Conservation (phyloP, 2,329 filamentous ascomycete species). For the Metarhizium brunneum region DNA sequence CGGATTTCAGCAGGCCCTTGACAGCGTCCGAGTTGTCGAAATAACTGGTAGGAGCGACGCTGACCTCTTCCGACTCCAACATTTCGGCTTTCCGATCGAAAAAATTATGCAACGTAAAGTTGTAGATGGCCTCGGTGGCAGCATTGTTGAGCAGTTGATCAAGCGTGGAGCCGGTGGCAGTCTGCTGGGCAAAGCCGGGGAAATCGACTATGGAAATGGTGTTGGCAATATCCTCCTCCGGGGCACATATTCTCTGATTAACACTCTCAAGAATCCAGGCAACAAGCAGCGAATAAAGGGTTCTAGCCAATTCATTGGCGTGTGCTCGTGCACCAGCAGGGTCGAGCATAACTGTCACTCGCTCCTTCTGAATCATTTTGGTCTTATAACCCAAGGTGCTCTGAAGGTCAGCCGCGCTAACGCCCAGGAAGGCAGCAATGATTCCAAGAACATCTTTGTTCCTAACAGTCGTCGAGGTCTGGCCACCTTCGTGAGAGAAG, state of each 20-base stretch:
- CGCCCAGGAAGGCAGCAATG: constrained; percentile 88
- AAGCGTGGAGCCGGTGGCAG: constrained; percentile 72
- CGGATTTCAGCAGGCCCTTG: constrained; percentile 80
- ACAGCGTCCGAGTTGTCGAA: constrained; percentile 97
- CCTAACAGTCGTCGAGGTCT: constrained; percentile 76
- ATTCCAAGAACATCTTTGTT: constrained; percentile 86
- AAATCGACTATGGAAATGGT: constrained; percentile 95
- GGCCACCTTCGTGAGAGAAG: constrained; percentile 89
- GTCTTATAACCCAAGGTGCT: constrained; percentile 89
- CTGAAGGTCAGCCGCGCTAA: constrained; percentile 73
- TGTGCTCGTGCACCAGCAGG: constrained; percentile 82
- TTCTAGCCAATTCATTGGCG: constrained; percentile 87
- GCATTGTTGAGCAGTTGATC: constrained; percentile 95
- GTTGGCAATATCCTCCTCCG: constrained; percentile 82
- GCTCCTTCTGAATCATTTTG: constrained; percentile 90
- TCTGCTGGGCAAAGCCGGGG: constrained; percentile 81
- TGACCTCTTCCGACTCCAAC: constrained; percentile 88
- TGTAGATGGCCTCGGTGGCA: constrained; percentile 84
- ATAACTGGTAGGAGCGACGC: constrained; percentile 84
- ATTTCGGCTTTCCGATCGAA: constrained; percentile 91
- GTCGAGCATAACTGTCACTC: constrained; percentile 98
- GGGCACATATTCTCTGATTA: constrained; percentile 80
- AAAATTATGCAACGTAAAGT: constrained; percentile 88
- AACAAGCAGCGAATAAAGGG: constrained; percentile 86
- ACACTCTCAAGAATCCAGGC: constrained; percentile 89